Evolutionary conservation across 345 rosid genomes (phyloP), one percentile per base, ranked within the genome.

Genomic region (Citrus inodora): DNA sequence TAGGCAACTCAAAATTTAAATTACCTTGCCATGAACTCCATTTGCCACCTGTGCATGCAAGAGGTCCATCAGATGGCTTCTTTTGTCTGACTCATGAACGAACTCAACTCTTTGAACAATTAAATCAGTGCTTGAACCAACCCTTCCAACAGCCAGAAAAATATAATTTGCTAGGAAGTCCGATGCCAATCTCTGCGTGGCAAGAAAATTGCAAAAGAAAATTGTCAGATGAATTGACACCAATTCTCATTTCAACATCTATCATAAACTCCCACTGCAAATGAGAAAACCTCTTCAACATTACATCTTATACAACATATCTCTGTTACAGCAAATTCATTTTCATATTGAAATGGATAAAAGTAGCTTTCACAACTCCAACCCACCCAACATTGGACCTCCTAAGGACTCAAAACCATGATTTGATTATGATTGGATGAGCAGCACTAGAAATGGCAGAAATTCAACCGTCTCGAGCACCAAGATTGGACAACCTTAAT

Each of bases 31-130:
- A 48, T 89, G 89, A 82, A 74, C 78, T 77, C 85, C 98, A 86
- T 82, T 90, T 72, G 83, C 95, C 86, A 91, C 90, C 82, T 96
- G 99, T 33, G 99, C 99, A 73, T 94, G 97, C 82, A 96, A 96
- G 73, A 96, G 98, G 84, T 96, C 99, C 99, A 96, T 96, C 71
- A 96, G 98, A 77, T 94, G 95, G 85, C 99, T 96, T 89, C 99
- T 92, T 87, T 96, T 96, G 86, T 96, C 99, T 30, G 94, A 80
- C 40, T 94, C 98, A 9, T 87, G 93, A 71, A 96, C 99, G 83
- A 89, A 90, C 78, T 94, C 99, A 77, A 96, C 98, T 82, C 99
- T 91, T 80, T 96, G 99, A 76, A 85, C 89, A 80, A 96, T 96
- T 86, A 96, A 84, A 88, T 96, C 99, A 77, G 99, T 96, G 84